A percentile compares a stretch with the other conserved stretches of the same genome.
These are phyloP conservation scores for Xylariaceae sp. DNA, from an alignment of 2,329 filamentous ascomycete species.

Conservation along the genomic window DNA sequence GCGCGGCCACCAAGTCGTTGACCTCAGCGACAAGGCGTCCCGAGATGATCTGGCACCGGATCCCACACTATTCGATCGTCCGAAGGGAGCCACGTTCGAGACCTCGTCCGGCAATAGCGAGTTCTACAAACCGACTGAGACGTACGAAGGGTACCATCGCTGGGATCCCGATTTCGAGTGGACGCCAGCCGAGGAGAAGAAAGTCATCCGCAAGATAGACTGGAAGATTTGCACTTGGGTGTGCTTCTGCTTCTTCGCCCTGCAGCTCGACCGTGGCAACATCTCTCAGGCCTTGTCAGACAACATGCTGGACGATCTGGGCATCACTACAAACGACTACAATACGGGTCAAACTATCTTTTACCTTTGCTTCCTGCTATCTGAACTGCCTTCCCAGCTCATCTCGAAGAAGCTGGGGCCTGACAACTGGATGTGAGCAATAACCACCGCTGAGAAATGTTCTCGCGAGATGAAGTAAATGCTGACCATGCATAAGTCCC, in stretches of 20 bases:
- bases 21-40: no score
- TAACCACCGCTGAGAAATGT: no score
- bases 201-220: conserved; percentile 24
- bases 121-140: no score
- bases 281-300: conserved; percentile 39
- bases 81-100: no score
- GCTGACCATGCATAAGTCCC: no score
- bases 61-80: no score
- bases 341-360: conserved; percentile 50
- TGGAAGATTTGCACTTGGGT: conserved; percentile 37
- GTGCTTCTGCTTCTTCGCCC: conserved; percentile 41
- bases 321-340: conserved; percentile 38
- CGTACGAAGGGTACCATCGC: no score
- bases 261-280: conserved; percentile 44
- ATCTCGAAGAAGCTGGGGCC: conserved; percentile 42
- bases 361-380: conserved; percentile 43
- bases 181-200: conserved; percentile 26
- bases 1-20: no score
- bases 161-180: conserved; percentile 27
- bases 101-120: no score
- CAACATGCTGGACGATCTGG: conserved; percentile 36
- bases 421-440: conserved; percentile 23
- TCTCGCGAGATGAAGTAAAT: no score
- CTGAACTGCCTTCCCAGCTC: conserved; percentile 54
- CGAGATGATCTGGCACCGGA: no score